These are phyloP conservation scores for Plasmodium billcollinsi DNA, from an alignment of 169 alveolate species.

Conservation along the genomic window DNA sequence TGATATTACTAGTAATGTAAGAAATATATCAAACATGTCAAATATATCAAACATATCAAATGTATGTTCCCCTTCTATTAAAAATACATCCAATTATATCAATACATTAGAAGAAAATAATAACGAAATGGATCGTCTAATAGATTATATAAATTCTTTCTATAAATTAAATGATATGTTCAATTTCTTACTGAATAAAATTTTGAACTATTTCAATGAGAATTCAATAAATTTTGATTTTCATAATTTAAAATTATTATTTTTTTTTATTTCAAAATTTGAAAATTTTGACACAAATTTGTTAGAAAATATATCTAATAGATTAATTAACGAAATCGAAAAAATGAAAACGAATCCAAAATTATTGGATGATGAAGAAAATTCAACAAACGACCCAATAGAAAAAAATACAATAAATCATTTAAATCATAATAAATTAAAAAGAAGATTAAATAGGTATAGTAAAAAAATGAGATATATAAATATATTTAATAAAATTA, in stretches of 20 bases:
- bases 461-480: slow-evolving; percentile 23
- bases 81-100: background rate
- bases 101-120: background rate
- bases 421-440: slow-evolving; percentile 40
- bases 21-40: background rate
- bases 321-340: slow-evolving; percentile 48
- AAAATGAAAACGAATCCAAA: slow-evolving; percentile 48
- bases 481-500: slow-evolving; percentile 43
- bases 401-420: too few species aligned
- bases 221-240: slow-evolving; percentile 19
- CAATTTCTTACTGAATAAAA: slow-evolving; percentile 36
- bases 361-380: slow-evolving; percentile 44
- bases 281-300: slow-evolving; percentile 22
- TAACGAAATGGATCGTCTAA: slow-evolving; percentile 7
- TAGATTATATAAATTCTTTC: slow-evolving; percentile 48
- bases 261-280: slow-evolving; percentile 48
- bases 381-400: background rate
- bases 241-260: slow-evolving; percentile 43
- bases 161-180: slow-evolving; percentile 68
- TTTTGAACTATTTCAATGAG: slow-evolving; percentile 45
- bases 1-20: background rate
- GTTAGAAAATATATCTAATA: slow-evolving; percentile 39
- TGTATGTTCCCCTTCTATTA: background rate
- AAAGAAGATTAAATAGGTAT: slow-evolving; percentile 10
- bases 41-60: background rate